Base-by-base conservation (phyloP, 1,284 basidiomycete species). In the Trichosporon ovoides region DNA sequence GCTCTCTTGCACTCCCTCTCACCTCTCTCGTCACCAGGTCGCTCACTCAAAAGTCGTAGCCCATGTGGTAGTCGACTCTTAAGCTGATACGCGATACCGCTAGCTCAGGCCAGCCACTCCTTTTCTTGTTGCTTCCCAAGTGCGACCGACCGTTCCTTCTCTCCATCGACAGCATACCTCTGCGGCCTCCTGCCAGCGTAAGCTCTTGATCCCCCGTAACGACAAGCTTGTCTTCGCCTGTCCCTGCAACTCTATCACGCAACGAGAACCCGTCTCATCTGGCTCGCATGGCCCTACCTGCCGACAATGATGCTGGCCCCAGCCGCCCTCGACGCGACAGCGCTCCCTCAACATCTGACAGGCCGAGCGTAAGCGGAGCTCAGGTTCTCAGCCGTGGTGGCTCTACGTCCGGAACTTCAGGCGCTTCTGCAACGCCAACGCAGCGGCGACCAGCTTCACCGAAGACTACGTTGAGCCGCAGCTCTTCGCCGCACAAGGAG, bases 401-500 rank as follows among this genome's bases (percentile, higher is more conserved):
- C 37, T 31, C 28, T 22, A n/a, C 36, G 52, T 22, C 35, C 5
- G 38, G 38, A 20, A 16, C 16, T 18, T 38, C 43, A 14, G 46
- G 11, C 18, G 18, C 16, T 20, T 31, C 52, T 2, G 38, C 36
- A 11, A 28, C 38, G 3, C 36, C 13, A 35, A 49, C 43, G 9
- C 56, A 52, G 19, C 56, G 56, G n/a, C 58, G 64, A 14, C 65
- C 65, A 9, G 50, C 60, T 3, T 68, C 67, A 7, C 69, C 69
- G 12, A 46, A 55, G 11, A 50, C 24, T 16, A 56, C 61, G 18
- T 54, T 62, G 19, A 60, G 58, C 46, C 61, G 50, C 43, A 61
- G 19, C 59, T 55, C 40, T n/a, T 58, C 57, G 7, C 57, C 57
- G 9, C 7, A 34, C 20, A 43, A 37, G 16, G 34, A 53, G 19